Base-by-base conservation (phyloP, 2,329 filamentous ascomycete species). In the Capronia epimyces region DNA sequence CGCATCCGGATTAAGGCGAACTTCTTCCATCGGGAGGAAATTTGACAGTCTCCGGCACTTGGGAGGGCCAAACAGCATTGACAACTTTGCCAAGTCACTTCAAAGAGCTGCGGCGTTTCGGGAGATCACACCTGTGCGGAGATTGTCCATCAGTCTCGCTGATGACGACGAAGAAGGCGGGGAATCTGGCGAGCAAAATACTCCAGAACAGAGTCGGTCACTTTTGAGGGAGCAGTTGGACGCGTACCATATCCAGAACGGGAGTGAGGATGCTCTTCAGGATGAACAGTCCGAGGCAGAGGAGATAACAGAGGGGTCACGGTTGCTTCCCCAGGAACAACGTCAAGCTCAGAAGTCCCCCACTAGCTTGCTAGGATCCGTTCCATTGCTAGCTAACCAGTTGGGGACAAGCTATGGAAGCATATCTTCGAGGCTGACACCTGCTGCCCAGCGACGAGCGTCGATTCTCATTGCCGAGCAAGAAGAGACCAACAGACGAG, bases 61-160 rank as follows among this genome's bases (percentile, higher is more conserved):
- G 42, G 93, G 91, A 58, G 91, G 91, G 44, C 85, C 90, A 55
- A 97, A 97, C 74, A 94, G 87, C 68, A 86, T 97, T 62, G 85
- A 93, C 64, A 95, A 90, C 63, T 97, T 97, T 66, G 87, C 90
- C 39, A 81, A 86, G 54, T 95, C 88, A 62, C 95, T 89, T 86
- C 88, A 91, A 69, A 83, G 91, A 66, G 91, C 91, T 31, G 89
- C 89, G 21, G 84, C 79, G 50, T 97, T 97, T 68, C 80, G 82
- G 57, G 90, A 96, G 67, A 87, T 95, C 60, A 84, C 93, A 27
- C 88, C 89, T 3, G 49, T 60, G 1, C 83, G 87, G 49, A 81
- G 83, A 13, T 82, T 83, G 12, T 84, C 87, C 27, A 89, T 95
- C 65, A 75, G 87, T 46, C 78, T 82, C 56, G 76, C 77, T 1